These are phyloP conservation scores for Mortierella alpina DNA, from an alignment of 192 early-diverging fungal genomes.

Conservation along the genomic window DNA sequence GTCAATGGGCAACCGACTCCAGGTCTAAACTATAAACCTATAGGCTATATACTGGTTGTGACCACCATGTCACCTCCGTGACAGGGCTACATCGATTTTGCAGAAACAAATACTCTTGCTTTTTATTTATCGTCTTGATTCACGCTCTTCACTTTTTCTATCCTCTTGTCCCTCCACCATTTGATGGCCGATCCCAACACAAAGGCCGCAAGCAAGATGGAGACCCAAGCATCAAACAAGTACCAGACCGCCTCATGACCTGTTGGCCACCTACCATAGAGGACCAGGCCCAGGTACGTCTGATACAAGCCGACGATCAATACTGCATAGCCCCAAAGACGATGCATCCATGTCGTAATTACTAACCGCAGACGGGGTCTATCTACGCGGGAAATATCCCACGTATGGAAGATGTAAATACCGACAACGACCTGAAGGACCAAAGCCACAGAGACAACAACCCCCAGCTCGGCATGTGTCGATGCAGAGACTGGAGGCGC, in stretches of 20 bases:
- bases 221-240: conserved; percentile 21
- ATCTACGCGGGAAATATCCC: no score
- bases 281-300: conserved; percentile 18
- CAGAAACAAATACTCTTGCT: no score
- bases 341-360: conserved; percentile 31
- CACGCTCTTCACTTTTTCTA: not conserved
- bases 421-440: conserved; percentile 22
- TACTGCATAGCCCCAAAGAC: conserved; percentile 23
- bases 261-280: conserved; percentile 33
- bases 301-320: conserved; percentile 20
- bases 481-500: no score
- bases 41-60: no score
- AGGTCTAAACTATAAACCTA: no score
- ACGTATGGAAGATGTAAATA: conserved; percentile 32
- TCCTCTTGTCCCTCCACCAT: conserved; percentile 1
- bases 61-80: no score
- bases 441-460: conserved; percentile 19
- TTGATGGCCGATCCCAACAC: conserved; percentile 16
- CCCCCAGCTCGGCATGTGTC: conserved; percentile 13
- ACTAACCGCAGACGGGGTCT: no score
- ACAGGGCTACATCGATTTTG: no score
- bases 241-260: conserved; percentile 28
- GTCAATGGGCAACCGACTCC: no score
- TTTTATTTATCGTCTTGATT: no score
- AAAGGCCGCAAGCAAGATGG: conserved; percentile 3